A percentile compares a stretch with the other conserved stretches of the same genome.
phyloP scores from a whole-genome alignment of 2,329 filamentous ascomycete species.

The Coniella lustricola region DNA sequence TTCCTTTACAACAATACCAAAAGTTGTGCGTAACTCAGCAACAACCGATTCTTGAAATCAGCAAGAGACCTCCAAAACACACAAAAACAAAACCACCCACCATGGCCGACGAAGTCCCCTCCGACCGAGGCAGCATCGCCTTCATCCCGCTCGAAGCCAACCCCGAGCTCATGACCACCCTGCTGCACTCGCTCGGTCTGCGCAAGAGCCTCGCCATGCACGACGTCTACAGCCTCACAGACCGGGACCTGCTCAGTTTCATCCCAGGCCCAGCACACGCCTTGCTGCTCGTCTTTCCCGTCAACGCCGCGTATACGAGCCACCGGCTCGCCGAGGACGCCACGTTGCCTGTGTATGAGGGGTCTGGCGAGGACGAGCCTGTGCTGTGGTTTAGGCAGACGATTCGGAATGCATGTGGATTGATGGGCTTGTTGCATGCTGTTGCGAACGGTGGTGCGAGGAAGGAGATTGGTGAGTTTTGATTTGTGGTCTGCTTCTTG shows the following conservation, averaged over 20 bases:
- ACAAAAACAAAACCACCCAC: background rate
- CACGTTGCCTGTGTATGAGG: conserved; percentile 54
- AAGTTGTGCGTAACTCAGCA: too few relatives aligned
- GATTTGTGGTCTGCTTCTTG: too few relatives aligned
- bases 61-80: too few relatives aligned
- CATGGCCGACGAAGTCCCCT: conserved; percentile 27
- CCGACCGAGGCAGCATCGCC: conserved; percentile 23
- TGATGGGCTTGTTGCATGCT: conserved; percentile 83
- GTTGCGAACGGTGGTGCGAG: conserved; percentile 69
- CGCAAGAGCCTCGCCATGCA: conserved; percentile 70
- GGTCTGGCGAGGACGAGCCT: conserved; percentile 61
- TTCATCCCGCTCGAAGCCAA: conserved; percentile 65
- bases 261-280: conserved; percentile 84
- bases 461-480: conserved; percentile 44
- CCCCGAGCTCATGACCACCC: conserved; percentile 77
- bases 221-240: conserved; percentile 87
- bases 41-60: too few relatives aligned
- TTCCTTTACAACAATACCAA: too few relatives aligned
- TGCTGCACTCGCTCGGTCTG: conserved; percentile 79
- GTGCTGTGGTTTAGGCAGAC: conserved; percentile 95
- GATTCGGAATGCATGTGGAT: conserved; percentile 84
- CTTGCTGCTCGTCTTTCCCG: conserved; percentile 85
- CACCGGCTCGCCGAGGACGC: conserved; percentile 69
- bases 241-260: conserved; percentile 76
- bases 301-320: conserved; percentile 71